Base-by-base conservation (phyloP, 768 basidiomycete genomes). In the Boletus sp. region DNA sequence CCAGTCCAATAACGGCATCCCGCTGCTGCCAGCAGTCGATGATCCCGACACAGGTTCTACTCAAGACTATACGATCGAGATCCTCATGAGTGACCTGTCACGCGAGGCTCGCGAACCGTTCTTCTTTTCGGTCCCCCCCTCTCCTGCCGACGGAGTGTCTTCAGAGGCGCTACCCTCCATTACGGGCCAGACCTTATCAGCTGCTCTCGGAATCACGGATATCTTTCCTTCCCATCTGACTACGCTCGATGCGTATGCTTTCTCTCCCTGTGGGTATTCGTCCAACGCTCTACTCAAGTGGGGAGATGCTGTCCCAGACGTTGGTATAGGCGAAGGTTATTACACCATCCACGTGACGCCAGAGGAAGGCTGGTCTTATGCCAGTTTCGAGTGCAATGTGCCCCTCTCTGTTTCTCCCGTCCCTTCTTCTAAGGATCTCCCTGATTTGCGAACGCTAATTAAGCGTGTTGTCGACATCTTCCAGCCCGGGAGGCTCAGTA, bases 341-440 rank as follows among this genome's bases (percentile, higher is more conserved):
- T 98, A 92, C 71, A 98, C 94, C 7, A 96, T 99, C 54, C 97
- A 99, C 71, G 96, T 98, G 57, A 99, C 97, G 1, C 97, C 97
- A 29, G 97, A 98, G 73, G 87, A 91, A 65, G 96, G 92, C 54
- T 98, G 94, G 90, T 97, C 94, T 46, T 99, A 97, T 73, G 97
- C 97, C 61, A 93, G 90, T 66, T 98, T 99, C 77, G 97, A 99
- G 75, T 96, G 93, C 77, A 99, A 99, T 73, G 85, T 97, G n/a
- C 92, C 92, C 5, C 77, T 88, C 44, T 70, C 76, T 42, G 60
- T 73, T 42, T 58, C 70, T 47, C 63, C 64, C 9, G 52, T 59
- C 54, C 63, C 70, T 42, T 67, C 70, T 37, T 63, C 71, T 49
- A 71, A 67, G 28, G 64, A 71, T 54, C 81, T 90, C 41, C 94